A percentile compares a stretch with the other conserved stretches of the same genome.
Conservation (phyloP, 768 basidiomycete species). For the Boletus reticulatus region DNA sequence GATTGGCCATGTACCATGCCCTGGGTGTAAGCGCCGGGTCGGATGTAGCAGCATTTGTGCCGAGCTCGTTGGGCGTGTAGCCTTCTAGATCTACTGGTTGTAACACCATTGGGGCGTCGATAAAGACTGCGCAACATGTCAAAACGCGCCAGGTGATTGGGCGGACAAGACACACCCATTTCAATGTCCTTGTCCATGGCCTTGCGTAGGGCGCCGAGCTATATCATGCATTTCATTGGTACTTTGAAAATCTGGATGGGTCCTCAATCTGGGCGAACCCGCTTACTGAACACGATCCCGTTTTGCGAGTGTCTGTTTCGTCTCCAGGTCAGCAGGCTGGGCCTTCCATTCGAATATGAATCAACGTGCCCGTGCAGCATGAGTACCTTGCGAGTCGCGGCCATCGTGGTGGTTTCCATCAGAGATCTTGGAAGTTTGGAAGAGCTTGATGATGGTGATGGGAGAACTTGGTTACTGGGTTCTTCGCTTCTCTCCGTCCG, state of each 20-base stretch:
- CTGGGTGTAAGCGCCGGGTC: slow-evolving; percentile 59
- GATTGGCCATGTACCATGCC: slow-evolving; percentile 69
- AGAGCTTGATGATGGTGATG: neutral
- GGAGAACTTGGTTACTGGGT: neutral
- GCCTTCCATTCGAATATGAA: neutral
- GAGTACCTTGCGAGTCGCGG: slow-evolving; percentile 35
- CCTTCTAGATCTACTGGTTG: slow-evolving; percentile 59
- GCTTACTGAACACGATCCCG: slow-evolving; percentile 65
- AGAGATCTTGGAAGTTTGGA: neutral
- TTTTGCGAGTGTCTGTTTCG: slow-evolving; percentile 66
- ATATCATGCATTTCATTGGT: neutral
- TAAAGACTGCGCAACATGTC: slow-evolving; percentile 49
- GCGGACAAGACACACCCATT: slow-evolving; percentile 42
- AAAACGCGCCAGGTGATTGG: neutral
- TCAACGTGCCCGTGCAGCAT: slow-evolving; percentile 44
- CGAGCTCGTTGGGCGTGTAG: slow-evolving; percentile 29
- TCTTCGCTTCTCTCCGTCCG: neutral
- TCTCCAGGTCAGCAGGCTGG: neutral
- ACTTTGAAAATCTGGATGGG: neutral
- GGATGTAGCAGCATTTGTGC: slow-evolving; percentile 32
- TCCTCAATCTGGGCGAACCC: slow-evolving; percentile 41
- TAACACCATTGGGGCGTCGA: slow-evolving; percentile 69
- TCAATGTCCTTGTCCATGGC: slow-evolving; percentile 63
- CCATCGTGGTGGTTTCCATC: slow-evolving; percentile 12
- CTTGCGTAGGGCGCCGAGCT: slow-evolving; percentile 76